Conservation (phyloP, 2,329 filamentous ascomycete genomes). For the Pleomassaria siparia region DNA sequence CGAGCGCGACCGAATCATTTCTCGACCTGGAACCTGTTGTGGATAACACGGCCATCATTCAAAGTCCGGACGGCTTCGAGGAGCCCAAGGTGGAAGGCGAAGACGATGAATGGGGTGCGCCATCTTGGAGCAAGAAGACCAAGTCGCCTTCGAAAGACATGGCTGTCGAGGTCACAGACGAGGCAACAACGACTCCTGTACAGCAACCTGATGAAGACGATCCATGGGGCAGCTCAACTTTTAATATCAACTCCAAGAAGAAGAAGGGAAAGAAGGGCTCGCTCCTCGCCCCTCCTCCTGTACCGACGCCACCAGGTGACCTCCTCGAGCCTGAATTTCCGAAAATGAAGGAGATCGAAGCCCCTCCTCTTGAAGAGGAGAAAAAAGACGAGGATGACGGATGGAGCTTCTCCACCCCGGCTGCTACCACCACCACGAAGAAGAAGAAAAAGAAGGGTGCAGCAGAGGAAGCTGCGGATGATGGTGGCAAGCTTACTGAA, state of each 20-base stretch:
- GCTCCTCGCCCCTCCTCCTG: constrained; percentile 52
- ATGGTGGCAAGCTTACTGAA: constrained; percentile 31
- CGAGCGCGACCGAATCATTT: constrained; percentile 36
- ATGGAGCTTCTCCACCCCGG: constrained; percentile 22
- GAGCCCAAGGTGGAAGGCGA: constrained; percentile 54
- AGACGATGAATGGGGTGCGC: constrained; percentile 58
- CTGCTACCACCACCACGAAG: constrained; percentile 11
- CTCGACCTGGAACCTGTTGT: constrained; percentile 29
- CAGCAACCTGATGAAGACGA: constrained; percentile 49
- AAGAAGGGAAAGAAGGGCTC: constrained; percentile 59
- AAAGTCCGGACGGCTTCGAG: constrained; percentile 52
- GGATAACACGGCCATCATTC: constrained; percentile 33
- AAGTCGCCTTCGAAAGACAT: constrained; percentile 42
- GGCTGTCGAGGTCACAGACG: constrained; percentile 43
- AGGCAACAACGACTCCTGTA: constrained; percentile 42
- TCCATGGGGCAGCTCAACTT: constrained; percentile 39
- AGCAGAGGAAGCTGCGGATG: constrained; percentile 15
- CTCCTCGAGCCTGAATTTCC: constrained; percentile 30
- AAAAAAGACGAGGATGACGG: constrained; percentile 46
- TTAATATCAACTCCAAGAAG: constrained; percentile 54
- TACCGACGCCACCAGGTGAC: constrained; percentile 52
- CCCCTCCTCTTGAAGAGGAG: constrained; percentile 42
- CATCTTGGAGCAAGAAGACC: constrained; percentile 53
- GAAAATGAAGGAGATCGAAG: constrained; percentile 58
- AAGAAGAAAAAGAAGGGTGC: constrained; percentile 31